Base-by-base conservation (phyloP, 768 basidiomycete species). In the Suillus decipiens region DNA sequence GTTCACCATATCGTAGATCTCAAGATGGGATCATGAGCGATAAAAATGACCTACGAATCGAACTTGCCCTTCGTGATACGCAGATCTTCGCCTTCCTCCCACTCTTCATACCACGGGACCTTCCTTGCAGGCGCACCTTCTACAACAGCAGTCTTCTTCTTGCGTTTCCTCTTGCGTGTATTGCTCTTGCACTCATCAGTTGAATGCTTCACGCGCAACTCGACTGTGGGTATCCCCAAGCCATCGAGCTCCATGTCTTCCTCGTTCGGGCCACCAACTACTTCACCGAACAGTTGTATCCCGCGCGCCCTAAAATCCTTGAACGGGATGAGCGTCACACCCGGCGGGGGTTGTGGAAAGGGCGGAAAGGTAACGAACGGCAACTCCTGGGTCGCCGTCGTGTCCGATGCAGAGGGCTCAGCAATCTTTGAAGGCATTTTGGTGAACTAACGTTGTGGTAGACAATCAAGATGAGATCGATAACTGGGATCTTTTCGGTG, bases 91-190 rank as follows among this genome's bases (percentile, higher is more conserved):
- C 76, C 78, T 47, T 88, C 84, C 57, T 82, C 83, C 91, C 91
- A 93, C n/a, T 84, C 77, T 63, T 90, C 85, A 77, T 82, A 89
- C 90, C 90, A 93, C 47, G 78, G 77, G 19, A 69, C 60, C 59
- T 71, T 74, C 37, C 72, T 73, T 53, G 64, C 63, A 2, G 70
- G 69, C 19, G 65, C 61, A 14, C 41, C 68, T 22, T 67, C 68
- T 5, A 50, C 48, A 10, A 53, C 67, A 61, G 70, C 60, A 4
- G 68, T 66, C 41, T 73, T 73, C 58, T 74, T 77, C 63, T 71
- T 77, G 71, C 82, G 85, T 69, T 78, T 80, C 70, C 77, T 85
- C 72, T 84, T 79, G 61, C 80, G 81, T 34, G 82, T 79, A 63
- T 82, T 82, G 54, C 84, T 85, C 74, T 86, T 88, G 63, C 84